Conservation (phyloP, 2,329 filamentous ascomycete species). For the Talaromyces funiculosus region DNA sequence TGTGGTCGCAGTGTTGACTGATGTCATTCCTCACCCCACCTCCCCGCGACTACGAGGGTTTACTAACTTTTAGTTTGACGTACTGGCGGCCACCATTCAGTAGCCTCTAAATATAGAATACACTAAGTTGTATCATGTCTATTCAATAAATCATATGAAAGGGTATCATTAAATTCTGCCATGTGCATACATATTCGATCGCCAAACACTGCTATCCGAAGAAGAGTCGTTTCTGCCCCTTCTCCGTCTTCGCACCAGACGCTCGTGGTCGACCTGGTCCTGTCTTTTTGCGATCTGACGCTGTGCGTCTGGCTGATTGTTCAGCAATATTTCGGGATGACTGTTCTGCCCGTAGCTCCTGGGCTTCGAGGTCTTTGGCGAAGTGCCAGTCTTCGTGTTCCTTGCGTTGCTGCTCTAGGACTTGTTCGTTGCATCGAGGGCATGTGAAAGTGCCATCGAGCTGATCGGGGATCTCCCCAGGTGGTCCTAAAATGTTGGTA, state of each 20-base stretch:
- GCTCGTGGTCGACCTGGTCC: constrained; percentile 21
- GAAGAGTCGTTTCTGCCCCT: constrained; percentile 31
- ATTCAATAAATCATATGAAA: background rate
- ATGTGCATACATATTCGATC: background rate
- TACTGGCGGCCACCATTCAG: background rate
- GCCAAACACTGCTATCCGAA: constrained; percentile 22
- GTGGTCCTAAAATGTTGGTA: background rate
- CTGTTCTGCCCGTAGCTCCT: constrained; percentile 44
- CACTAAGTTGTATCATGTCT: no score
- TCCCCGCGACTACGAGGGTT: background rate
- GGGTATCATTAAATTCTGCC: background rate
- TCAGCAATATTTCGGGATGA: constrained; percentile 8
- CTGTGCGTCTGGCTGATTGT: constrained; percentile 16
- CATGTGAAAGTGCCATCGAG: constrained; percentile 46
- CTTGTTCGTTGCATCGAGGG: constrained; percentile 57
- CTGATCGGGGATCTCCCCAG: background rate
- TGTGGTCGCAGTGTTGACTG: background rate
- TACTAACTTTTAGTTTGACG: background rate
- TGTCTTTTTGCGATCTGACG: constrained; percentile 15
- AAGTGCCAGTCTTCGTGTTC: constrained; percentile 94
- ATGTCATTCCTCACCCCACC: constrained; percentile 4
- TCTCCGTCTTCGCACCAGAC: constrained; percentile 24
- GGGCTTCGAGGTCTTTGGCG: constrained; percentile 74
- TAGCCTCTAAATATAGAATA: background rate
- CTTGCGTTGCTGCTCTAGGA: constrained; percentile 55